Percentiles rank a stretch among this genome's conserved stretches.
These are phyloP conservation scores for Cytospora piceae DNA, from an alignment of 2,329 filamentous ascomycete genomes.

Conservation along the genomic window DNA sequence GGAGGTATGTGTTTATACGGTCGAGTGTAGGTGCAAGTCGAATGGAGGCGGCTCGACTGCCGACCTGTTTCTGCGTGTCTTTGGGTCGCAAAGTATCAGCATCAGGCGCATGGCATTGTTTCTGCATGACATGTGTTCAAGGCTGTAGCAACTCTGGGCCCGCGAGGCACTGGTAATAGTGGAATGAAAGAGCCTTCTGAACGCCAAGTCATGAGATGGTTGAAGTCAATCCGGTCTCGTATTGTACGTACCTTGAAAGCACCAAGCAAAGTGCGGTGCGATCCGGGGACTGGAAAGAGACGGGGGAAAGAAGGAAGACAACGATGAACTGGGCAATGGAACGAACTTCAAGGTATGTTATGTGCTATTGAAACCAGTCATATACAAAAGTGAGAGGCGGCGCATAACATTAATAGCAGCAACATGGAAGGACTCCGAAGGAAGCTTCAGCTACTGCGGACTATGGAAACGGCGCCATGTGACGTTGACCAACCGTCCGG, in stretches of 20 bases:
- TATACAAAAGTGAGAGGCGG: neutral
- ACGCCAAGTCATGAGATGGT: neutral
- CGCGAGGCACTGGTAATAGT: neutral
- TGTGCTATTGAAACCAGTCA: neutral
- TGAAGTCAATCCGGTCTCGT: neutral
- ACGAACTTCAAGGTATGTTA: neutral
- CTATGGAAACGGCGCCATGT: constrained; percentile 14
- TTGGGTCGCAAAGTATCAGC: constrained; percentile 59
- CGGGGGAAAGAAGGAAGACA: neutral
- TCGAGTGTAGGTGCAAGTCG: constrained; percentile 35
- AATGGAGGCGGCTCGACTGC: constrained; percentile 40
- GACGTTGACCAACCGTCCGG: constrained; percentile 12
- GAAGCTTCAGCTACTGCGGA: neutral
- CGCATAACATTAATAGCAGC: neutral
- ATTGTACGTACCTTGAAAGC: neutral
- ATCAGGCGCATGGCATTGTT: constrained; percentile 38
- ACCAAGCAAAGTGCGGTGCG: neutral
- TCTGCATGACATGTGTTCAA: neutral
- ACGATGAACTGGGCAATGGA: neutral
- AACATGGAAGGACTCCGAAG: neutral
- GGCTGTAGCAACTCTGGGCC: neutral
- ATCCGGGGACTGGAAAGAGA: neutral
- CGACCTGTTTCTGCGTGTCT: constrained; percentile 47
- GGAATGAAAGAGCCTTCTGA: neutral
- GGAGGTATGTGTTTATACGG: constrained; percentile 44